phyloP scores from a whole-genome alignment of 2,329 filamentous ascomycete genomes.

The Xylaria sp. region DNA sequence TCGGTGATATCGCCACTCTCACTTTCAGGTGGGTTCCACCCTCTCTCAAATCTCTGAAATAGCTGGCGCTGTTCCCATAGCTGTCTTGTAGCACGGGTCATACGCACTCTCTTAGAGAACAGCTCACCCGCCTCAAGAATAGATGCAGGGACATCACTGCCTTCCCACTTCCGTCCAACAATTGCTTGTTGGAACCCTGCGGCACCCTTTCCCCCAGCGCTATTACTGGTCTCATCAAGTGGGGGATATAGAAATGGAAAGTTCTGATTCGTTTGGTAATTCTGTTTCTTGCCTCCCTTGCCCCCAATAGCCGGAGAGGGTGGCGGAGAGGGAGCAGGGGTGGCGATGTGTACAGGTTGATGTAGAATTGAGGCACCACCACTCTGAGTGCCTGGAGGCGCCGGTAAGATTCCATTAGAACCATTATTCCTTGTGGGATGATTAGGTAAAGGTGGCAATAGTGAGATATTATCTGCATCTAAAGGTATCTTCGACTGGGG shows the following conservation, averaged over 20 bases:
- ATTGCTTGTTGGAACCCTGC: conserved; percentile 82
- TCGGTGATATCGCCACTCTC: conserved; percentile 50
- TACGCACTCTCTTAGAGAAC: conserved; percentile 88
- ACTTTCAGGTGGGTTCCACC: conserved; percentile 73
- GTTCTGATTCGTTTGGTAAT: conserved; percentile 98
- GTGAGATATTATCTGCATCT: conserved; percentile 89
- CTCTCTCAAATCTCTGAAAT: conserved; percentile 91
- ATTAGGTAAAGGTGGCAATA: conserved; percentile 85
- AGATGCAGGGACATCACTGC: conserved; percentile 91
- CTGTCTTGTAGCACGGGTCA: conserved; percentile 90
- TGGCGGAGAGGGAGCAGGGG: conserved; percentile 92
- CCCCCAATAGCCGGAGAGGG: conserved; percentile 87
- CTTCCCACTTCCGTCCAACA: conserved; percentile 88
- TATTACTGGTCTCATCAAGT: conserved; percentile 87
- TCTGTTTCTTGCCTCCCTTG: conserved; percentile 97
- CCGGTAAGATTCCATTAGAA: conserved; percentile 70
- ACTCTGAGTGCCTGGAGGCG: conserved; percentile 62
- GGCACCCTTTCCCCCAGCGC: conserved; percentile 86
- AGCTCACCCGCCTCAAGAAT: conserved; percentile 94
- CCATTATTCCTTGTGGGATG: conserved; percentile 72
- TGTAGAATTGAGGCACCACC: conserved; percentile 84
- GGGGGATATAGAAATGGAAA: conserved; percentile 98
- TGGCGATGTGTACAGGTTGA: conserved; percentile 98
- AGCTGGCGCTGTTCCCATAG: conserved; percentile 93
- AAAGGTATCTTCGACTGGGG: conserved; percentile 84